Evolutionary conservation across 2,329 filamentous ascomycete genomes (phyloP), one percentile per base, ranked within the genome.

Genomic region (Fusarium nygamai): DNA sequence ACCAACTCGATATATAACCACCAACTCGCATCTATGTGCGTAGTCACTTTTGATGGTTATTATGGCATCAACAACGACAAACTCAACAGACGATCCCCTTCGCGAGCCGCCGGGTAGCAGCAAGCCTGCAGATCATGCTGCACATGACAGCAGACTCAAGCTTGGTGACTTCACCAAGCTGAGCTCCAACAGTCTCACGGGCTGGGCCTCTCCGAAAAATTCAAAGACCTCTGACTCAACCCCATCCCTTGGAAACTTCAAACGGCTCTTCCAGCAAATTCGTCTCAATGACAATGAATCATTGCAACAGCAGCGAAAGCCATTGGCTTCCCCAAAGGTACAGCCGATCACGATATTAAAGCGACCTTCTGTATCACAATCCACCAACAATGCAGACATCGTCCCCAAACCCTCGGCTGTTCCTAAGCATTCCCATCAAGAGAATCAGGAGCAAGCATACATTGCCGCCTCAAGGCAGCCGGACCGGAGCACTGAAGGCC

Each of bases 391-490:
- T 38, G 29, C 69, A 19, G 41, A 33, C 20, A n/a, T 20, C 27
- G 22, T 48, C 20, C 24, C 61, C n/a, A 58, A 67, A 14, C 22
- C 17, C 29, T 38, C 33, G 12, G 27, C 47, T 16, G 46, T 50
- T n/a, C 34, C 58, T 19, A 92, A 94, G 82, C 86, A 93, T 50
- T 93, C 92, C 6, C 92, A 94, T 73, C 92, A 93, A 76, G 93
- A 95, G 81, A 95, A 96, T 76, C 92, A 94, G 79, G 93, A 95
- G 82, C 88, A 95, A 79, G 95, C 95, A 31, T 98, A 96, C 81
- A 96, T 98, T 76, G 95, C 95, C 19, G 95, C 95, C 8, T 98
- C 95, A 10, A 87, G 95, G 73, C 89, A 95, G 73, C 93, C 93
- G 76, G 95, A 98, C 79, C 91, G 95, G 60, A 95, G 93, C 80